Base-by-base conservation (phyloP, 1,139 yeast species). In the Saccharomycopsis crataegensis region DNA sequence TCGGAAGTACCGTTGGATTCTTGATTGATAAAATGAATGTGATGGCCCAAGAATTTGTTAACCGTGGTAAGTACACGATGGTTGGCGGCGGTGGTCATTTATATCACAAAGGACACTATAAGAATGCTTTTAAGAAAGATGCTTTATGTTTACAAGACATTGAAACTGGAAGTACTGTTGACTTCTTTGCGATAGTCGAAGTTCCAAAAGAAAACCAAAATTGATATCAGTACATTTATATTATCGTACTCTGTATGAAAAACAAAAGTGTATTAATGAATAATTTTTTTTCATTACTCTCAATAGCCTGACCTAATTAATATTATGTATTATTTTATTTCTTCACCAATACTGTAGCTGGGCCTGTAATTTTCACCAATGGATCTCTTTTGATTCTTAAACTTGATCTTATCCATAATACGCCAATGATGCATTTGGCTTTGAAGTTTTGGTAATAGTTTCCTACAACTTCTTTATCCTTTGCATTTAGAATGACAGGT, bases 1-100 rank as follows among this genome's bases (percentile, higher is more conserved):
- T 74, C 60, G 96, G 96, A 0, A 80, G 90, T 8, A 78, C 84
- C 9, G 73, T 90, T 32, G 75, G 72, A 32, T 82, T 83, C 59
- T 72, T 88, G 56, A 74, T 90, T 57, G 61, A 68, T 1, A 82
- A 80, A 61, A 67, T 80, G 1, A 70, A 79, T 47, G 66, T 70
- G 45, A 71, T 85, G 55, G 28, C 28, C 28, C 2, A 22, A 22
- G 28, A 22, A 4, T 77, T 85, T 59, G 73, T 75, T 54, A 77
- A 76, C 11, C 2, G 60, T 67, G 8, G 60, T 59, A 0, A 22
- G 17, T 12, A 46, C 11, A 46, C 8, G 14, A 14, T 43, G 8
- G 38, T n/a, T n/a, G 17, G 38, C 14, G 64, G 64, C 6, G 67
- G 69, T 59, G 73, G 76, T 2, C 58, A 53, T 14, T 61, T 75